Evolutionary conservation across 257 asterid species (phyloP).

Genomic region (Oldenlandia corymbosa): DNA sequence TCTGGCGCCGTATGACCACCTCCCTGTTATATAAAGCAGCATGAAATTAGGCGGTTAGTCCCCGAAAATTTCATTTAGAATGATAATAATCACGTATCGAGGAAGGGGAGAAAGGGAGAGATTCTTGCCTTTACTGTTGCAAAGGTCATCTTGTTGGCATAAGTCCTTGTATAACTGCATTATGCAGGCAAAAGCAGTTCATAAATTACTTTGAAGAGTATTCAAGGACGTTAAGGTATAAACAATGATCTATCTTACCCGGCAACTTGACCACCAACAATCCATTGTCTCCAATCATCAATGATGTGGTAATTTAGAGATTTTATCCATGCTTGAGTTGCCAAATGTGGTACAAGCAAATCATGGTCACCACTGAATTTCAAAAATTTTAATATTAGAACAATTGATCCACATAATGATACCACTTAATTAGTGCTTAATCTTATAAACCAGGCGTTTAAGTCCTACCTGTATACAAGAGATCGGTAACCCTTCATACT

Average conservation of each 20-base stretch:
- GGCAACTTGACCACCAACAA: constrained; percentile 27
- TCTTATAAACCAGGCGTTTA: neutral
- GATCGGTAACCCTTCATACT: constrained; percentile 30
- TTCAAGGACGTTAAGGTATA: too few species aligned
- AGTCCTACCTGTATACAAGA: constrained; percentile 30
- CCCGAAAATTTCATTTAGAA: too few species aligned
- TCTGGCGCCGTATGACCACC: constrained; percentile 38
- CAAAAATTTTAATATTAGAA: neutral
- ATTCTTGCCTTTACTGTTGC: constrained; percentile 32
- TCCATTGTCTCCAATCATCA: constrained; percentile 35
- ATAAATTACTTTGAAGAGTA: neutral
- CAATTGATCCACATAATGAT: too few species aligned
- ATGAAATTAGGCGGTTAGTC: neutral
- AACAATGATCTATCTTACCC: constrained; percentile 8
- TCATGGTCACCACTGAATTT: constrained; percentile 34
- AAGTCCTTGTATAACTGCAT: constrained; percentile 32
- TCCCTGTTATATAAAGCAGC: constrained; percentile 18
- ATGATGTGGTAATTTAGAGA: constrained; percentile 23
- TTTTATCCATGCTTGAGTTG: constrained; percentile 31
- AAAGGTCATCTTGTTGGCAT: constrained; percentile 28
- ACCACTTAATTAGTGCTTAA: neutral
- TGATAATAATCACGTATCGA: too few species aligned
- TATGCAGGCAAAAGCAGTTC: neutral
- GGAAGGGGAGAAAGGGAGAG: neutral
- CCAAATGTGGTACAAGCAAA: constrained; percentile 13